These are phyloP conservation scores for Metschnikowia proteae DNA, from an alignment of 805 yeast species.

Conservation along the genomic window DNA sequence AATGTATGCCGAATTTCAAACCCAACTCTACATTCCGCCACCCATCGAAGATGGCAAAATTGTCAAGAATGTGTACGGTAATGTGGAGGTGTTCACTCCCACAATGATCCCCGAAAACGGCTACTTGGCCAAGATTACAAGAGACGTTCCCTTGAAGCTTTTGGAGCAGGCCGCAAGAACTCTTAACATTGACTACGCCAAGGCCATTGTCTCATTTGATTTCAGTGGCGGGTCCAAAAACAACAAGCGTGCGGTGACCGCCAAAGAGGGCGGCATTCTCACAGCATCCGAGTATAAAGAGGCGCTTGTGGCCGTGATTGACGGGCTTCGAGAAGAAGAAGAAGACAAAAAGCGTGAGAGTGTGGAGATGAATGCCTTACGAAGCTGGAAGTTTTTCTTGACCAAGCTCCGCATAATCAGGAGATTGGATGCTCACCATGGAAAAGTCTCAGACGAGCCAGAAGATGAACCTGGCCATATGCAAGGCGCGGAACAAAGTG, in stretches of 20 bases:
- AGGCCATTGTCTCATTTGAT: slow-evolving; percentile 84
- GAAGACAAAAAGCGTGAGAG: slow-evolving; percentile 40
- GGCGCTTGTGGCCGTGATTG: slow-evolving; percentile 52
- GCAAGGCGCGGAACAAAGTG: background rate
- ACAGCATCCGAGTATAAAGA: slow-evolving; percentile 60
- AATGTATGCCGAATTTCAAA: slow-evolving; percentile 75
- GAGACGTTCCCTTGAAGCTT: slow-evolving; percentile 36
- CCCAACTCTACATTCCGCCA: slow-evolving; percentile 66
- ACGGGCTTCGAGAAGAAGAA: slow-evolving; percentile 48
- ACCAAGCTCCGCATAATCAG: slow-evolving; percentile 46
- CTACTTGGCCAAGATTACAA: slow-evolving; percentile 41
- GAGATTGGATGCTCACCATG: slow-evolving; percentile 48
- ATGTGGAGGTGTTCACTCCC: slow-evolving; percentile 73
- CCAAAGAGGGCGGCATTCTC: slow-evolving; percentile 71
- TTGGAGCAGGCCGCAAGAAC: slow-evolving; percentile 69
- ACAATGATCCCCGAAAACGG: slow-evolving; percentile 86
- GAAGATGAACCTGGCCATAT: background rate
- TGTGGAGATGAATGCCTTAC: slow-evolving; percentile 47
- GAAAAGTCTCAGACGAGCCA: slow-evolving; percentile 28
- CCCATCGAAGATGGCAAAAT: slow-evolving; percentile 63
- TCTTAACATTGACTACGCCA: slow-evolving; percentile 73
- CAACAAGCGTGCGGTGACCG: slow-evolving; percentile 47
- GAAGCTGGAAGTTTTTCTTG: slow-evolving; percentile 52
- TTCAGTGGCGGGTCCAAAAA: slow-evolving; percentile 40
- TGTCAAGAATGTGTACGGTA: slow-evolving; percentile 75